Conservation (phyloP, 495 filamentous ascomycete species). For the Hypoxylon fragiforme region DNA sequence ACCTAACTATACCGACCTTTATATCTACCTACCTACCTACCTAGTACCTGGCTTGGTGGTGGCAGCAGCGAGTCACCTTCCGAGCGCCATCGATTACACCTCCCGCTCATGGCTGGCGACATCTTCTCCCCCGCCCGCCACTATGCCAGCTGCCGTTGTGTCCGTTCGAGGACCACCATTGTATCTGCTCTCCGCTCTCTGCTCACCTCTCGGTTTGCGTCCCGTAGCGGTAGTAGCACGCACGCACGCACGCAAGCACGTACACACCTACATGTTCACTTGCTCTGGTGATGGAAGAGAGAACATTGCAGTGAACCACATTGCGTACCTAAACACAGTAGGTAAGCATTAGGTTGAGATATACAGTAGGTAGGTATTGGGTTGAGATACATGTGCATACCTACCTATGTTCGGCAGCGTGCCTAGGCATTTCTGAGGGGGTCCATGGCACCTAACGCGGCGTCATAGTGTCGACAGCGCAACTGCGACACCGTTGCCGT, state of each 20-base stretch:
- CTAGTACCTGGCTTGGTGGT: too few species aligned
- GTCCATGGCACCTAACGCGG: constrained; percentile 7
- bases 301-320: constrained; percentile 4
- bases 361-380: too few species aligned
- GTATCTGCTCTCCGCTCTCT: too few species aligned
- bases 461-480: constrained; percentile 1
- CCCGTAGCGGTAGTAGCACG: constrained; percentile 2
- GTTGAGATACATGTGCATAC: too few species aligned
- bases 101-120: constrained; percentile 14
- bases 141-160: constrained; percentile 23
- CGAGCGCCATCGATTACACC: constrained; percentile 22
- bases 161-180: constrained; percentile 20
- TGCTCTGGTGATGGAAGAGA: constrained; percentile 4
- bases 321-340: too few species aligned
- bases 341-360: too few species aligned
- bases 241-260: neutral
- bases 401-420: constrained; percentile 8
- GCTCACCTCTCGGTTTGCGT: constrained; percentile 1
- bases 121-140: constrained; percentile 8
- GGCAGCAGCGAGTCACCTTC: constrained; percentile 20
- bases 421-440: too few species aligned
- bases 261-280: too few species aligned
- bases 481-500: constrained; percentile 4
- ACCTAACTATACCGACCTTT: too few species aligned
- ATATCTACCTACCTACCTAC: too few species aligned